Conservation (phyloP, 768 basidiomycete species). For the Russula lepida region DNA sequence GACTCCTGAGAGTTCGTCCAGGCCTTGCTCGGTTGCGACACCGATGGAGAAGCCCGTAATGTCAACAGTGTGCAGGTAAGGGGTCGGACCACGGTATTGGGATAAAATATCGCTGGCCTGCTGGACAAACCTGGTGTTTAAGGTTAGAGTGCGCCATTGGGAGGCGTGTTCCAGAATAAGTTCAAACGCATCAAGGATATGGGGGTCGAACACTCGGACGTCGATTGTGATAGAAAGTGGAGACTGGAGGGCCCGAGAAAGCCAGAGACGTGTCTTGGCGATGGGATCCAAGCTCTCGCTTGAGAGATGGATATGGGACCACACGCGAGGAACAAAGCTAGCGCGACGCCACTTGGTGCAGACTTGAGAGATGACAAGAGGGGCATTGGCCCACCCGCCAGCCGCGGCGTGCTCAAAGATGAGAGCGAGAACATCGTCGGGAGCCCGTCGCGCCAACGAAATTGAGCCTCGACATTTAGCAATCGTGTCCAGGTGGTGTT, state of each 20-base stretch:
- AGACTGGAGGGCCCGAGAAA: conserved; percentile 37
- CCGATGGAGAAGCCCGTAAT: conserved; percentile 18
- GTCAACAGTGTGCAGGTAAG: conserved; percentile 32
- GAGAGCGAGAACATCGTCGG: conserved; percentile 44
- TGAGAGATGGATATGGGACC: conserved; percentile 50
- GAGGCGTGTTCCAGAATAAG: conserved; percentile 33
- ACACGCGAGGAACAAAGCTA: conserved; percentile 41
- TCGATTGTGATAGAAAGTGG: conserved; percentile 39
- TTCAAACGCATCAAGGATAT: conserved; percentile 7
- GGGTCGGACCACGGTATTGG: conserved; percentile 30
- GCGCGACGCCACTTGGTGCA: conserved; percentile 53
- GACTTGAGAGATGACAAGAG: conserved; percentile 48
- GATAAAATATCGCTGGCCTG: conserved; percentile 35
- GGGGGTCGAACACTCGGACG: conserved; percentile 29
- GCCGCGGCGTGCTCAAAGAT: conserved; percentile 46
- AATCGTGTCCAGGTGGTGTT: conserved; percentile 36
- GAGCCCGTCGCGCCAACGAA: conserved; percentile 49
- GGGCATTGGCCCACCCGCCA: conserved; percentile 46
- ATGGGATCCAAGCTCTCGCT: conserved; percentile 36
- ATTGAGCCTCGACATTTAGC: conserved; percentile 38
- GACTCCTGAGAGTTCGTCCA: conserved; percentile 9
- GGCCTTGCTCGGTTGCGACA: not conserved
- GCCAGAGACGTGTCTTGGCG: conserved; percentile 42
- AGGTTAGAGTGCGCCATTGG: conserved; percentile 39
- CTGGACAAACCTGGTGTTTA: conserved; percentile 33